phyloP scores from a whole-genome alignment of 2,329 filamentous ascomycete species.

The Cladosporium sp. region DNA sequence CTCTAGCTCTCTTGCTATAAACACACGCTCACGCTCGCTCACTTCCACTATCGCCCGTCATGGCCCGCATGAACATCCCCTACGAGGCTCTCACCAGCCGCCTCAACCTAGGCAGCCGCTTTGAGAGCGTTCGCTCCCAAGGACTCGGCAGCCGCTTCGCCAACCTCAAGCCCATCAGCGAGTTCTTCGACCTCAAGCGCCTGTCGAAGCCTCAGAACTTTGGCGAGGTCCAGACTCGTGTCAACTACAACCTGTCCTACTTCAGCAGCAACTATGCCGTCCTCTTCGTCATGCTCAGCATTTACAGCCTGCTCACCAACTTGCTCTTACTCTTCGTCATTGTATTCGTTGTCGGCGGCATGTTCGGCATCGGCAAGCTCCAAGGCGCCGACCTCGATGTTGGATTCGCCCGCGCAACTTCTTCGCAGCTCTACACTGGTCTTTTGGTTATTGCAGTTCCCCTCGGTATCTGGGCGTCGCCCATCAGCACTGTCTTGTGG shows the following conservation, averaged over 20 bases:
- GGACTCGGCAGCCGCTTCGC: slow-evolving; percentile 80
- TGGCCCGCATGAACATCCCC: slow-evolving; percentile 79
- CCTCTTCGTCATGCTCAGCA: slow-evolving; percentile 89
- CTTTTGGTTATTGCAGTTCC: slow-evolving; percentile 82
- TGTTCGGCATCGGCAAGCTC: slow-evolving; percentile 90
- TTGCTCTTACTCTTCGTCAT: slow-evolving; percentile 87
- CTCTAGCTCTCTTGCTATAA: not conserved
- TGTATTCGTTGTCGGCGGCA: slow-evolving; percentile 77
- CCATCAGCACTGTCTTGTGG: slow-evolving; percentile 85
- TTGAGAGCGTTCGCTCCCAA: slow-evolving; percentile 77
- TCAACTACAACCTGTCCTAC: slow-evolving; percentile 96
- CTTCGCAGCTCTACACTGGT: slow-evolving; percentile 90
- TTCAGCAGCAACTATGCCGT: slow-evolving; percentile 98
- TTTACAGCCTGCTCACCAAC: slow-evolving; percentile 94
- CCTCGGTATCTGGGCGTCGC: slow-evolving; percentile 80
- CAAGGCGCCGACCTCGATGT: slow-evolving; percentile 85
- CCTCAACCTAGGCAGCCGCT: slow-evolving; percentile 81
- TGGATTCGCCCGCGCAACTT: slow-evolving; percentile 77
- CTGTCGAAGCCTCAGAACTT: slow-evolving; percentile 94
- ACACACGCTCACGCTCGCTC: slow-evolving; percentile 11
- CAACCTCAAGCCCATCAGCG: slow-evolving; percentile 85
- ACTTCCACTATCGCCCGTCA: slow-evolving; percentile 22
- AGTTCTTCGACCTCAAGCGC: slow-evolving; percentile 96
- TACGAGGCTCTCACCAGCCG: slow-evolving; percentile 88
- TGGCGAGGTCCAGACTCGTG: slow-evolving; percentile 80